phyloP scores from a whole-genome alignment of 2,329 filamentous ascomycete genomes.

The Pseudocercospora crystallina region DNA sequence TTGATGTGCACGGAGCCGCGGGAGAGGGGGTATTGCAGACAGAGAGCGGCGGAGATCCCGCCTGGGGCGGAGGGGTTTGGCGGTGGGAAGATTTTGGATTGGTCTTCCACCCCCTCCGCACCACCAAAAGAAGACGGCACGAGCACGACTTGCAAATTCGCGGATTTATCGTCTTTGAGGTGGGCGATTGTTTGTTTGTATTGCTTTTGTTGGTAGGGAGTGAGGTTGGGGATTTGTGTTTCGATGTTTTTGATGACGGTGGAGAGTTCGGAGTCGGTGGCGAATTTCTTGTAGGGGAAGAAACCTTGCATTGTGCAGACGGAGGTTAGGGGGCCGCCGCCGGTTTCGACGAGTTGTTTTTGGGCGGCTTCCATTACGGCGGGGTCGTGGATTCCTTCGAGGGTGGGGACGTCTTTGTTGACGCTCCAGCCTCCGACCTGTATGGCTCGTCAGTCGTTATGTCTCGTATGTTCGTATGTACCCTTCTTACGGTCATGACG shows the following conservation, averaged over 20 bases:
- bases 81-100: constrained; percentile 30
- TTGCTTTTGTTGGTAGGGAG: constrained; percentile 38
- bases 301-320: constrained; percentile 39
- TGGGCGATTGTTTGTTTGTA: constrained; percentile 36
- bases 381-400: constrained; percentile 34
- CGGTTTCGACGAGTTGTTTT: constrained; percentile 34
- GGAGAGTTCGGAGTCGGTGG: constrained; percentile 35
- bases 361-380: constrained; percentile 34
- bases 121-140: constrained; percentile 34
- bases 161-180: constrained; percentile 37
- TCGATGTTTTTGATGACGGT: constrained; percentile 34
- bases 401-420: constrained; percentile 7
- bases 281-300: constrained; percentile 38
- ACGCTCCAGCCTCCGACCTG: too few relatives aligned
- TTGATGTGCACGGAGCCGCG: constrained; percentile 36
- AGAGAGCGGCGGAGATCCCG: constrained; percentile 27
- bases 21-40: constrained; percentile 33
- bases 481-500: constrained; percentile 28
- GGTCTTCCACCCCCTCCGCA: constrained; percentile 31
- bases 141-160: constrained; percentile 39
- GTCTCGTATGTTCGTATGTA: constrained; percentile 20
- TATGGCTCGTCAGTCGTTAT: too few relatives aligned
- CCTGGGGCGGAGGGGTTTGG: constrained; percentile 19
- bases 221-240: constrained; percentile 26
- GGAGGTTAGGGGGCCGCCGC: constrained; percentile 34